Base-by-base conservation (phyloP, 2,329 filamentous ascomycete genomes). In the Calycina marina region DNA sequence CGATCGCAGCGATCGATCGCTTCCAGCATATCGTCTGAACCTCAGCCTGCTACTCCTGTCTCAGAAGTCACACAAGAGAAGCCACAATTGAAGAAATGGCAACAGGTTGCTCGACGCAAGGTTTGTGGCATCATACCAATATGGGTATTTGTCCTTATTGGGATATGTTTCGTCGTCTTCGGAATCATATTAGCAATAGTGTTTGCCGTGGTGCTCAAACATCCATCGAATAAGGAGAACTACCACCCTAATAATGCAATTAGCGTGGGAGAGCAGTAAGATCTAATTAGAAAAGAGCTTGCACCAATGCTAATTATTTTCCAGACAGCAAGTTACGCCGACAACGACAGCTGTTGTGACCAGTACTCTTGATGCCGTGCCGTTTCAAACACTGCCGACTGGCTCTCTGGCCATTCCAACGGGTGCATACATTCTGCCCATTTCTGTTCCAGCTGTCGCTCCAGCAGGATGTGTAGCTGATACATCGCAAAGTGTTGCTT, bases 91-190 rank as follows among this genome's bases (percentile, higher is more conserved):
- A 69, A 63, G 40, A 57, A 52, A 28, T 74, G 69, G 66, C 63
- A 72, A 48, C 45, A 51, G 8, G 55, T 60, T 28, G 70, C 69
- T 8, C 65, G 59, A 46, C 63, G 59, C 46, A 71, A 65, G 41
- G 46, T 72, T 4, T 72, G 67, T 47, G 68, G 69, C 4, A 59
- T 75, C 13, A 55, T 77, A 13, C 72, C 72, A 0, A 67, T 68
- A 36, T 77, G 72, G 72, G 69, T 67, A 1, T 59, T 77, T 17
- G 61, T 61, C 28, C 49, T 77, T 9, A 50, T 66, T 2, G 59
- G 61, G 3, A 45, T 73, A 13, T 41, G 72, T 6, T 44, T 76
- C 18, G 56, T 74, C 50, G 57, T 77, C 2, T 57, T 75, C 40
- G 71, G 67, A 14, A 62, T 69, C 13, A 66, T 76, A 8, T 57